Evolutionary conservation across 2,329 filamentous ascomycete genomes (phyloP).

Genomic region (Hypoxylon sp.): DNA sequence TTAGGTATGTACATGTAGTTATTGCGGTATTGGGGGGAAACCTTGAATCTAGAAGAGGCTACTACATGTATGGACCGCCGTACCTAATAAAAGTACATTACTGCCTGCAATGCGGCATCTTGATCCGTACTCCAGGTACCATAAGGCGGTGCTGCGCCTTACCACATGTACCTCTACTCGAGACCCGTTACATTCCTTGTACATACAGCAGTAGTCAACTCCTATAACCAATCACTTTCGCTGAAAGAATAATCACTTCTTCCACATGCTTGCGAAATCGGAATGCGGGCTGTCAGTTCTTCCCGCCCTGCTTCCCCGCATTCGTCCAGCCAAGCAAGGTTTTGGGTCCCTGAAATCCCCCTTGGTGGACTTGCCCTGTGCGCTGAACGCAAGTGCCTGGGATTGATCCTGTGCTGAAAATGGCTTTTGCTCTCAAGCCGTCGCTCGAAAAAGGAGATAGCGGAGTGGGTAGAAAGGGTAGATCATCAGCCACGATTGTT

Average conservation of each 20-base stretch:
- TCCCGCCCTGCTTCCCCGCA: constrained; percentile 40
- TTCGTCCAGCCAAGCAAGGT: constrained; percentile 21
- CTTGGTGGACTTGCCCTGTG: constrained; percentile 5
- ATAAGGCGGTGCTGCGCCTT: constrained; percentile 4
- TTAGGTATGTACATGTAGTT: neutral
- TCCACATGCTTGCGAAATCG: constrained; percentile 40
- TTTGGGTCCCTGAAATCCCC: constrained; percentile 6
- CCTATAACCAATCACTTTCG: constrained; percentile 11
- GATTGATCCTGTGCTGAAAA: constrained; percentile 2
- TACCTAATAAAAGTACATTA: no score
- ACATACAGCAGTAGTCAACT: constrained; percentile 7
- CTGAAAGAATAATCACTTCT: constrained; percentile 4
- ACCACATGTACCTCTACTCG: constrained; percentile 1
- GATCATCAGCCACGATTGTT: constrained; percentile 14
- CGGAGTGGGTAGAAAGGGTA: constrained; percentile 6
- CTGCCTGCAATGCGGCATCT: constrained; percentile 12
- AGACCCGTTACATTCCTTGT: constrained; percentile 4
- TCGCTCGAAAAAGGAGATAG: constrained; percentile 6
- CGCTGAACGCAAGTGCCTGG: neutral
- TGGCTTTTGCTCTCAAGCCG: neutral
- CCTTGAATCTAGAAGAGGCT: constrained; percentile 15
- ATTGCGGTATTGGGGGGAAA: neutral
- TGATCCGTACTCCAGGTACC: constrained; percentile 1
- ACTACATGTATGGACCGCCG: neutral
- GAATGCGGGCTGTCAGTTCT: constrained; percentile 41